Base-by-base conservation (phyloP, 176 grass and related monocot species). In the Canna indica region DNA sequence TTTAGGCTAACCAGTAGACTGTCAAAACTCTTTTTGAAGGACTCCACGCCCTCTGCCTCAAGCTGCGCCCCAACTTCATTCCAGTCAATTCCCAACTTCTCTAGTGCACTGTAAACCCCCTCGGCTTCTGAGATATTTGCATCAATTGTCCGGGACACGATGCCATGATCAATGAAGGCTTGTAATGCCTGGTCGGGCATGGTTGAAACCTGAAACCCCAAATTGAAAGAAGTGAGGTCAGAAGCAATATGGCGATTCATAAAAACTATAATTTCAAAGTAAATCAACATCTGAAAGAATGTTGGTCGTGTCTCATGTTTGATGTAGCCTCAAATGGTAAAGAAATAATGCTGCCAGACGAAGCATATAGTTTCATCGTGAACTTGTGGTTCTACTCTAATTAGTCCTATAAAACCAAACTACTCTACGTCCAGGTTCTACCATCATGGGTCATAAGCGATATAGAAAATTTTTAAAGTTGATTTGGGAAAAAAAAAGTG, bases 1-100 rank as follows among this genome's bases (percentile, higher is more conserved):
- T 88, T 44, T 76, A 99, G 79, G 70, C 82, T 93, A 16, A 68
- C 67, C 54, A 99, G 86, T 63, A 99, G 69, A 69, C 95, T 99
- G 65, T 99, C 95, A 31, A 99, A 99, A 75, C 86, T 90, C 84
- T 90, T 90, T 73, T 99, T 99, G 78, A 99, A 99, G 61, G 90
- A 99, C 57, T 80, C 78, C 12, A 99, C 95, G 0, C 95, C 95
- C 84, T 99, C 90, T 7, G 80, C 59, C 77, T 99, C 95, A 48
- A 99, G 84, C 74, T 86, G 95, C 18, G 62, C 76, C 16, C 95
- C 95, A 4, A 99, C 95, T 75, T 76, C 74, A 25, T 52, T 67
- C 95, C 95, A 99, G 67, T 83, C 68, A 5, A 94, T 94, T 30
- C 95, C 95, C 75, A 93, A 80, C 80, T 99, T 99, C 75, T 90